Conservation (phyloP, 1,284 basidiomycete species). For the Leccinum laetum region DNA sequence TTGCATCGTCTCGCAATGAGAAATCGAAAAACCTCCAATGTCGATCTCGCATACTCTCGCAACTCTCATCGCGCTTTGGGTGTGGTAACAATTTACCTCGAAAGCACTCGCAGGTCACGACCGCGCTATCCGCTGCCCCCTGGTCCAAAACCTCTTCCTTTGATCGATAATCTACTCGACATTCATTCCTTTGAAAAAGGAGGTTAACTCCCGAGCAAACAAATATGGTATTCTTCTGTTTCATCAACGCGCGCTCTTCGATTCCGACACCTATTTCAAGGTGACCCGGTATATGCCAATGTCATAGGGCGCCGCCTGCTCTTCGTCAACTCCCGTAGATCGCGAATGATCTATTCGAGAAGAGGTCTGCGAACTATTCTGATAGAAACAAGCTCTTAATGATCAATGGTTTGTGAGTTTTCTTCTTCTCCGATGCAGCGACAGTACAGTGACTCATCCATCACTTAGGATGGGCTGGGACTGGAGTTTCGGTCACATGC, state of each 20-base stretch:
- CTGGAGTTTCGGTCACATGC: constrained; percentile 53
- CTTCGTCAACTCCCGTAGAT: constrained; percentile 34
- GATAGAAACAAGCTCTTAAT: constrained; percentile 31
- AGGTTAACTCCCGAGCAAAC: constrained; percentile 12
- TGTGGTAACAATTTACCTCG: constrained; percentile 20
- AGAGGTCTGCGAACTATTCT: constrained; percentile 30
- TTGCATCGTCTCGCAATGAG: constrained; percentile 2
- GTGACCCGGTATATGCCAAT: constrained; percentile 26
- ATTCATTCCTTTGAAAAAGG: constrained; percentile 12
- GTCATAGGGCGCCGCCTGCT: constrained; percentile 19
- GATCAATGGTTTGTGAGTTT: constrained; percentile 33
- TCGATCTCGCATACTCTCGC: constrained; percentile 16
- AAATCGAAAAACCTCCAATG: constrained; percentile 10
- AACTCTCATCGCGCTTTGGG: constrained; percentile 25
- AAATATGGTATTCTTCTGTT: constrained; percentile 25
- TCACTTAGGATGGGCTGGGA: constrained; percentile 48
- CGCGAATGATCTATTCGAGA: constrained; percentile 39
- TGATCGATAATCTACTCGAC: constrained; percentile 34
- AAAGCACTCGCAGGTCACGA: constrained; percentile 14
- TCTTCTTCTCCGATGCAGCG: no score
- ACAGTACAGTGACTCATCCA: constrained; percentile 1
- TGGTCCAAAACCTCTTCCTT: constrained; percentile 31
- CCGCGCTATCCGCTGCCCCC: constrained; percentile 26
- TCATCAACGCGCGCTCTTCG: neutral
- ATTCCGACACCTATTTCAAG: constrained; percentile 10